These are phyloP conservation scores for Trichocladium uniseriatum DNA, from an alignment of 495 filamentous ascomycete species.

Conservation along the genomic window DNA sequence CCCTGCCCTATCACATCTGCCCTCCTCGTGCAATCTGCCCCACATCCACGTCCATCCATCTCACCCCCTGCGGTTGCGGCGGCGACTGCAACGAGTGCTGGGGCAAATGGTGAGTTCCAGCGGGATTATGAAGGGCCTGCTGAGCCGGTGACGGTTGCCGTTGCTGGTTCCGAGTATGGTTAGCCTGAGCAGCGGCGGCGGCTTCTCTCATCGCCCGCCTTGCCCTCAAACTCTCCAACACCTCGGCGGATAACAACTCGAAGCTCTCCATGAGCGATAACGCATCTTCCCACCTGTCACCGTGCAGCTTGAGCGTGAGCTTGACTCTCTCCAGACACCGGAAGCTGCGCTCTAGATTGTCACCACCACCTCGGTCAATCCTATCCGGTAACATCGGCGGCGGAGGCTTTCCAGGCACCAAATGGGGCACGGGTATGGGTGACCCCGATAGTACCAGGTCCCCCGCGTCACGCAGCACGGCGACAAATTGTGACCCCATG, in stretches of 20 bases:
- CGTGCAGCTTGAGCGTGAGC: conserved; percentile 38
- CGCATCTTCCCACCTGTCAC: conserved; percentile 43
- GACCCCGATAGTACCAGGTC: conserved; percentile 38
- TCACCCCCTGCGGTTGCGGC: conserved; percentile 23
- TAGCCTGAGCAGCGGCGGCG: no score
- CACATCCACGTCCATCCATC: conserved; percentile 33
- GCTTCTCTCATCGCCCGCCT: conserved; percentile 16
- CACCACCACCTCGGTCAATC: conserved; percentile 18
- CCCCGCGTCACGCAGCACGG: conserved; percentile 49
- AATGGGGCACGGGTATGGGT: conserved; percentile 22
- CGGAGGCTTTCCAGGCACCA: conserved; percentile 21
- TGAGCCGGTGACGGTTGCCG: conserved; percentile 14
- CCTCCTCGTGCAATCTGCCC: conserved; percentile 26
- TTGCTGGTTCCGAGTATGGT: not conserved
- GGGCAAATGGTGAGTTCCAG: not conserved
- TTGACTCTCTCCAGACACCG: conserved; percentile 35
- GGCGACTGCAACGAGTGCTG: conserved; percentile 4
- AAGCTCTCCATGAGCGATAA: conserved; percentile 35
- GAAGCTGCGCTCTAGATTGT: conserved; percentile 39
- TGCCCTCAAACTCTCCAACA: conserved; percentile 25
- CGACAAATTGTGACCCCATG: conserved; percentile 59
- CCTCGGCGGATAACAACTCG: conserved; percentile 30
- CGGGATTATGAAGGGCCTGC: conserved; percentile 10
- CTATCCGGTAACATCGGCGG: conserved; percentile 30
- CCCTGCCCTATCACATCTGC: not conserved